phyloP scores from a whole-genome alignment of 352 stramenopile genomes.

The Globisporangium splendens region DNA sequence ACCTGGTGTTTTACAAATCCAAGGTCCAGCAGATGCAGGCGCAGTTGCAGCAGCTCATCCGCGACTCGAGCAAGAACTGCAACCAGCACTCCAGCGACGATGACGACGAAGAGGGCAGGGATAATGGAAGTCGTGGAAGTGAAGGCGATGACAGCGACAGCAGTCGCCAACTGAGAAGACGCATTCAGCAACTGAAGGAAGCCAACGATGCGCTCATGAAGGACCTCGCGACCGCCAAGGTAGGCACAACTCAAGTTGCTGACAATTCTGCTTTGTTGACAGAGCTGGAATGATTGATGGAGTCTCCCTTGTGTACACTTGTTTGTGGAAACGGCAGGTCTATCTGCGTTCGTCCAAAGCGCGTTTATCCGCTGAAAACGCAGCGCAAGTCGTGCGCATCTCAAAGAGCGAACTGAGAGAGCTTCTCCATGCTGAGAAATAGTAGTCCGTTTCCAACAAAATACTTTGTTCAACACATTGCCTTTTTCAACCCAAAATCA shows the following conservation, averaged over 20 bases:
- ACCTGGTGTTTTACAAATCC: slow-evolving; percentile 84
- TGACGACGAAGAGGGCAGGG: slow-evolving; percentile 16
- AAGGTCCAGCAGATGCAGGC: slow-evolving; percentile 84
- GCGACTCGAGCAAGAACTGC: slow-evolving; percentile 35
- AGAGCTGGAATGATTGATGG: too few species aligned
- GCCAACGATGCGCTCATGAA: slow-evolving; percentile 75
- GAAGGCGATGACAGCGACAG: not conserved
- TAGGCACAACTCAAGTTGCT: slow-evolving; percentile 7
- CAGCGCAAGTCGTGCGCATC: slow-evolving; percentile 50
- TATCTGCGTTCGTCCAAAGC: slow-evolving; percentile 56
- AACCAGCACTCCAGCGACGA: slow-evolving; percentile 26
- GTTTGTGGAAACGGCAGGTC: slow-evolving; percentile 18
- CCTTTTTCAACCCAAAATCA: too few species aligned
- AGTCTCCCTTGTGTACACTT: too few species aligned
- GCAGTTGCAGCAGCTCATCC: slow-evolving; percentile 80
- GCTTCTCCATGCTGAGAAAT: slow-evolving; percentile 7
- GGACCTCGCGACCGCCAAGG: slow-evolving; percentile 67
- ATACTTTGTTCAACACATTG: not conserved
- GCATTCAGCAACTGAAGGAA: slow-evolving; percentile 70
- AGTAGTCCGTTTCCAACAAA: not conserved
- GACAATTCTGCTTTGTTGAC: not conserved
- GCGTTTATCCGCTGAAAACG: slow-evolving; percentile 20
- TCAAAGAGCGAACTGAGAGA: slow-evolving; percentile 67
- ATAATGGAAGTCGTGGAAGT: not conserved
- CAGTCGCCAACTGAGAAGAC: slow-evolving; percentile 31